phyloP scores from a whole-genome alignment of 2,329 filamentous ascomycete genomes.

The Diaporthe australafricana region DNA sequence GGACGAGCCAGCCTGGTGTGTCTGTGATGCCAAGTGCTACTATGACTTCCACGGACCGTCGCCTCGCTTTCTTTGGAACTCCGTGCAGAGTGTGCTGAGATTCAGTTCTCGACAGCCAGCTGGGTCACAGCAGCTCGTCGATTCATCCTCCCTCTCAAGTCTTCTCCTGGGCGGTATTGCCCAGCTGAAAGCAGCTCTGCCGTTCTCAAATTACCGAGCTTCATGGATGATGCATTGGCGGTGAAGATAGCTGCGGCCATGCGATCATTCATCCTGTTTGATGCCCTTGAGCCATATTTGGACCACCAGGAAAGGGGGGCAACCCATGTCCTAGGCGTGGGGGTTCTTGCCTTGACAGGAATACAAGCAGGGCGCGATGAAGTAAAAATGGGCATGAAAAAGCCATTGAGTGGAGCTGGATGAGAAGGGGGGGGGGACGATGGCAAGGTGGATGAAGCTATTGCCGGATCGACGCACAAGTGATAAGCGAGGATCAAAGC shows the following conservation, averaged over 20 bases:
- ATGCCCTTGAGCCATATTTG: not conserved
- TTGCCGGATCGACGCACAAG: slow-evolving; percentile 5
- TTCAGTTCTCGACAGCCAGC: not conserved
- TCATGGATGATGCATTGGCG: not conserved
- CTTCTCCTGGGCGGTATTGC: not conserved
- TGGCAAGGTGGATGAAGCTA: not conserved
- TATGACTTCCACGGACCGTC: not conserved
- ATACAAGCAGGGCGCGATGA: not conserved
- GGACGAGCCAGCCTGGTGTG: not conserved
- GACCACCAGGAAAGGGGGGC: not conserved
- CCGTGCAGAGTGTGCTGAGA: not conserved
- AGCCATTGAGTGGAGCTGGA: not conserved
- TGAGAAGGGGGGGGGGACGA: not conserved
- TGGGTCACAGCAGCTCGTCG: not conserved
- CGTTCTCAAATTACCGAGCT: not conserved
- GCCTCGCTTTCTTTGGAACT: not conserved
- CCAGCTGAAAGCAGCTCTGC: not conserved
- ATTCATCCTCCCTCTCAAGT: not conserved
- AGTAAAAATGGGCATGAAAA: not conserved
- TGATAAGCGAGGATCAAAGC: not conserved
- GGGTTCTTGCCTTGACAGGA: not conserved
- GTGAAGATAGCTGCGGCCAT: not conserved
- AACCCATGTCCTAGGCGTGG: not conserved
- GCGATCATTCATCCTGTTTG: not conserved
- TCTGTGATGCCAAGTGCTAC: not conserved